phyloP scores from a whole-genome alignment of 208 protist genomes.

The Dictyostelium gargantuum region DNA sequence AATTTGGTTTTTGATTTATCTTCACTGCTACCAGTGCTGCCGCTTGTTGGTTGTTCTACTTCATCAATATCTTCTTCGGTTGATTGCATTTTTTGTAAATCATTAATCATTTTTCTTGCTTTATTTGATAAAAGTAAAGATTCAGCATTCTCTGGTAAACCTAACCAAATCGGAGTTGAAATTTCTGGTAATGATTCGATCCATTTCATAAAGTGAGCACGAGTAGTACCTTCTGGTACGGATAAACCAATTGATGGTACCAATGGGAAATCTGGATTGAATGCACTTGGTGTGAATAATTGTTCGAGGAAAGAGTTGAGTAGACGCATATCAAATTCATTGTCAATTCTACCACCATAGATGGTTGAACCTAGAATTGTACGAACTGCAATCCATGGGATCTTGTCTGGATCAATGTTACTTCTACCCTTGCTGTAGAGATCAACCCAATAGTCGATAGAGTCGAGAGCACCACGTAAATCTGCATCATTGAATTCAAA shows the following conservation, averaged over 20 bases:
- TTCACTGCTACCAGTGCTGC: background rate
- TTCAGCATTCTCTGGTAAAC: slow-evolving; percentile 92
- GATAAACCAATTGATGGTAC: slow-evolving; percentile 59
- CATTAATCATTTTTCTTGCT: slow-evolving; percentile 46
- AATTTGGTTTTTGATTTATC: slow-evolving; percentile 54
- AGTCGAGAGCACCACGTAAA: slow-evolving; percentile 91
- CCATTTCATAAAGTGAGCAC: slow-evolving; percentile 90
- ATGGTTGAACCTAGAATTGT: slow-evolving; percentile 92
- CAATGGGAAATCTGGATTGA: slow-evolving; percentile 84
- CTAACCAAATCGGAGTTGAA: slow-evolving; percentile 93
- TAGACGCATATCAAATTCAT: slow-evolving; percentile 96
- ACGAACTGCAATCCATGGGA: slow-evolving; percentile 95
- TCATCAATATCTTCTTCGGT: background rate
- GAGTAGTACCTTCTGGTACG: slow-evolving; percentile 78
- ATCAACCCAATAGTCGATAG: slow-evolving; percentile 93
- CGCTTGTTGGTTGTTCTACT: background rate
- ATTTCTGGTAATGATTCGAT: slow-evolving; percentile 87
- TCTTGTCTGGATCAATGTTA: slow-evolving; percentile 82
- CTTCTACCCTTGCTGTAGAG: slow-evolving; percentile 69
- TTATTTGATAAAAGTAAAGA: slow-evolving; percentile 81
- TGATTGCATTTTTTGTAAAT: slow-evolving; percentile 65
- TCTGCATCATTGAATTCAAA: slow-evolving; percentile 99
- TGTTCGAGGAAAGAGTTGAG: slow-evolving; percentile 91
- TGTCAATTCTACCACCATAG: slow-evolving; percentile 97
- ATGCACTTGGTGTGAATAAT: slow-evolving; percentile 88